These are phyloP conservation scores for Rhododendron williamsianum DNA, from an alignment of 148 eudicot species.

Conservation along the genomic window DNA sequence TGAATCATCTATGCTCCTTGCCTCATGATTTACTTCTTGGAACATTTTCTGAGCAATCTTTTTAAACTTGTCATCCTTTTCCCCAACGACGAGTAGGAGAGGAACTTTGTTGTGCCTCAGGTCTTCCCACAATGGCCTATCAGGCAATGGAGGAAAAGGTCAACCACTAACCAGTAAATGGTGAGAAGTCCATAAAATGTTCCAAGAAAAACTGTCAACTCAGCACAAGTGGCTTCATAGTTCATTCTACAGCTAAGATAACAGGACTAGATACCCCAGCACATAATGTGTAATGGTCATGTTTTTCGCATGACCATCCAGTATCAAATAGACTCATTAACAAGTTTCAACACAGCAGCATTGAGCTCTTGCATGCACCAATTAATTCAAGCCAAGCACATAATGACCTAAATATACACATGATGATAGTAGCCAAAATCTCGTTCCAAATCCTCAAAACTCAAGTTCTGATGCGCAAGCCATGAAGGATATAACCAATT, in stretches of 20 bases:
- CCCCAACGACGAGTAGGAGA: conserved; percentile 60
- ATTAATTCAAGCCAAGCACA: conserved; percentile 7
- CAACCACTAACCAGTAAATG: background rate
- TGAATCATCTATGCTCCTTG: conserved; percentile 10
- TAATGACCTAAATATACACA: background rate
- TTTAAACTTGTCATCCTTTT: conserved; percentile 68
- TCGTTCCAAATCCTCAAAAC: background rate
- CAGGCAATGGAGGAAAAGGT: conserved; percentile 1
- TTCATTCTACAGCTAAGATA: background rate
- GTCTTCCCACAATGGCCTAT: conserved; percentile 83
- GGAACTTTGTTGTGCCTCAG: conserved; percentile 55
- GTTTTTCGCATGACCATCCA: background rate
- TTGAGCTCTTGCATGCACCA: background rate
- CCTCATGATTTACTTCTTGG: conserved; percentile 23
- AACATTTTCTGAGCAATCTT: conserved; percentile 47
- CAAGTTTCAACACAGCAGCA: background rate
- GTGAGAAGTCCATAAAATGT: background rate
- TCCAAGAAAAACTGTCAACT: background rate
- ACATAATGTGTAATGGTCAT: background rate
- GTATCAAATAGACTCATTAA: background rate
- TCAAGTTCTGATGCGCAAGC: background rate
- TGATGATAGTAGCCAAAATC: background rate
- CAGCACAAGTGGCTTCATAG: background rate
- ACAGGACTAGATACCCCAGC: background rate
- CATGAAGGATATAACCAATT: background rate